Conservation (phyloP, 345 rosid genomes). For the Microcos paniculata region DNA sequence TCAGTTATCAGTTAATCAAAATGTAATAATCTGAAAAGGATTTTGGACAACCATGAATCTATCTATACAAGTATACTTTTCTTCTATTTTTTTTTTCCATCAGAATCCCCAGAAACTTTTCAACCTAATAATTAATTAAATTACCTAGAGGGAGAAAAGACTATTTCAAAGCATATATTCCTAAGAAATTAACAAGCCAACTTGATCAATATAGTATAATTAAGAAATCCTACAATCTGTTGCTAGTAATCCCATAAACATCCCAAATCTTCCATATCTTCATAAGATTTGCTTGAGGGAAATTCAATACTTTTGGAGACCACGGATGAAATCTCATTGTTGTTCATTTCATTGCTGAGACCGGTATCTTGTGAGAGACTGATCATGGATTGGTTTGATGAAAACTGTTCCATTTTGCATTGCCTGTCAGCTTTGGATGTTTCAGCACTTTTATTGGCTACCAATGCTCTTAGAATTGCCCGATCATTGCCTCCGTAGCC, state of each 20-base stretch:
- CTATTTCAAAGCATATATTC: slow-evolving; percentile 16
- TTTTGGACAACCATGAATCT: slow-evolving; percentile 29
- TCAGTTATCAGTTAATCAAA: slow-evolving; percentile 16
- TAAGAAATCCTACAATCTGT: background rate
- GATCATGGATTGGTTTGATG: slow-evolving; percentile 53
- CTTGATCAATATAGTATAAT: background rate
- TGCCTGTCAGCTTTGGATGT: slow-evolving; percentile 3
- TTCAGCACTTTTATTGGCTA: slow-evolving; percentile 10
- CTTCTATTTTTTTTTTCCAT: background rate
- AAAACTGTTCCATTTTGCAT: slow-evolving; percentile 57
- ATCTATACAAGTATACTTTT: slow-evolving; percentile 34
- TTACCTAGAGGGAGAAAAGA: slow-evolving; percentile 3
- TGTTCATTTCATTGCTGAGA: slow-evolving; percentile 57
- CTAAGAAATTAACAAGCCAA: slow-evolving; percentile 15
- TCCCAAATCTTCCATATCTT: slow-evolving; percentile 40
- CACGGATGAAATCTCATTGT: slow-evolving; percentile 51
- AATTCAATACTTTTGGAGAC: slow-evolving; percentile 37
- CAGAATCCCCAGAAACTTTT: slow-evolving; percentile 17
- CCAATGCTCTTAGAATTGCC: slow-evolving; percentile 24
- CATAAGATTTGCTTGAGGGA: slow-evolving; percentile 24
- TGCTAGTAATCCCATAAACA: slow-evolving; percentile 38
- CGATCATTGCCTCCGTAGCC: slow-evolving; percentile 17
- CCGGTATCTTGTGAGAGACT: slow-evolving; percentile 69
- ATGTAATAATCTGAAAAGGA: slow-evolving; percentile 18
- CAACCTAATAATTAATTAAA: slow-evolving; percentile 19